A percentile compares a stretch with the other conserved stretches of the same genome.
Evolutionary conservation across 108 stramenopile species (phyloP).

Genomic region (Cyclotella cryptica): DNA sequence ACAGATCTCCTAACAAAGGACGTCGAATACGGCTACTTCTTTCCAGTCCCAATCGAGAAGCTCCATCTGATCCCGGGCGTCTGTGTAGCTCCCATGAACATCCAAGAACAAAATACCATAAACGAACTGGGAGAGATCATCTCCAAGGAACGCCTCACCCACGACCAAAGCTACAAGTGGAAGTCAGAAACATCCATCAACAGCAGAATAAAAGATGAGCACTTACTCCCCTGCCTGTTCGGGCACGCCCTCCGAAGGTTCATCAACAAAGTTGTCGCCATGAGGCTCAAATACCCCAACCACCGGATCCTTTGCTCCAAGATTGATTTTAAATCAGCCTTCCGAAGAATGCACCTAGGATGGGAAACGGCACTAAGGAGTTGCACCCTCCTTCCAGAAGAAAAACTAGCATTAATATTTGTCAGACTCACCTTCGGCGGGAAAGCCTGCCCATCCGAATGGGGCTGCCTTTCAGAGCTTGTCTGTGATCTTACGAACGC

Average conservation of each 20-base stretch:
- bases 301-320: constrained; percentile 9
- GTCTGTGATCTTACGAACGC: constrained; percentile 29
- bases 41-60: neutral
- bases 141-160: constrained; percentile 20
- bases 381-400: constrained; percentile 21
- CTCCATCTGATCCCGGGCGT: neutral
- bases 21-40: neutral
- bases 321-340: constrained; percentile 29
- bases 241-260: neutral
- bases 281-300: neutral
- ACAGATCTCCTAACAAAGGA: neutral
- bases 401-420: constrained; percentile 6
- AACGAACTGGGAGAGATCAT: constrained; percentile 3
- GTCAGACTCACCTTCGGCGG: constrained; percentile 42
- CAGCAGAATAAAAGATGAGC: neutral
- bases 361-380: constrained; percentile 11
- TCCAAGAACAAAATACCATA: constrained; percentile 9
- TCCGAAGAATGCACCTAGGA: constrained; percentile 7
- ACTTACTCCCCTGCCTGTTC: neutral
- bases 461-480: constrained; percentile 24
- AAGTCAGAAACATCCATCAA: no score
- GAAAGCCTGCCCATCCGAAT: constrained; percentile 27
- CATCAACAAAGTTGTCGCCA: constrained; percentile 6
- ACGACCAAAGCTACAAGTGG: constrained; percentile 19
- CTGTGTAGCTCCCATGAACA: constrained; percentile 16